Conservation (phyloP, 2,329 filamentous ascomycete species). For the Chaetothyriales sp. region DNA sequence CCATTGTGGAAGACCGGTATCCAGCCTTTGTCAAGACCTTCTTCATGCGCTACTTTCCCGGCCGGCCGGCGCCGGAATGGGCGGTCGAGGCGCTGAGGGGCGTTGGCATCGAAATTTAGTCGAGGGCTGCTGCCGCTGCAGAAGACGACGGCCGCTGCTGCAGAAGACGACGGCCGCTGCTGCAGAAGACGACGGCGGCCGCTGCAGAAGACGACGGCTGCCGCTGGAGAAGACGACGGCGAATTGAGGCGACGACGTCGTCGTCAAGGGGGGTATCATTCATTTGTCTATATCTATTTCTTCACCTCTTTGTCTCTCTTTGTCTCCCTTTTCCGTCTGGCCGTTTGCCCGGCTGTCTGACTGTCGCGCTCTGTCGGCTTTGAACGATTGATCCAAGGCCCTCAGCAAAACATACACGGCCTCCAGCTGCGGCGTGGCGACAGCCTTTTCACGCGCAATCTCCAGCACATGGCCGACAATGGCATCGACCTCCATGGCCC, state of each 20-base stretch:
- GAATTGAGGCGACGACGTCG: too few relatives aligned
- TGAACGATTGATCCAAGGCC: constrained; percentile 18
- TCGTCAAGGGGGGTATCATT: too few relatives aligned
- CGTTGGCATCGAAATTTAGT: constrained; percentile 66
- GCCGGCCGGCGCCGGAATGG: constrained; percentile 63
- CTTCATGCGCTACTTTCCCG: constrained; percentile 59
- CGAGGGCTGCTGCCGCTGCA: constrained; percentile 7
- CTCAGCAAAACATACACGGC: constrained; percentile 34
- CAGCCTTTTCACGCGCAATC: constrained; percentile 27
- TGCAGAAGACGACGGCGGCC: too few relatives aligned
- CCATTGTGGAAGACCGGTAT: constrained; percentile 69
- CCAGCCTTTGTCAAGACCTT: constrained; percentile 66
- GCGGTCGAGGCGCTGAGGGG: constrained; percentile 62
- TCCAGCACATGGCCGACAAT: constrained; percentile 36
- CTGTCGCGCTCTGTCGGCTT: neutral
- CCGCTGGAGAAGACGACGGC: too few relatives aligned
- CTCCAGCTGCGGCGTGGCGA: constrained; percentile 30
- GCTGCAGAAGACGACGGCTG: constrained; percentile 27
- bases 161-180: too few relatives aligned
- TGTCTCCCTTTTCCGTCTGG: too few relatives aligned
- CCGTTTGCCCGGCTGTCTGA: too few relatives aligned
- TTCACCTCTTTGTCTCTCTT: too few relatives aligned
- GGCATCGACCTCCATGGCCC: constrained; percentile 37
- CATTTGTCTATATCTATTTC: too few relatives aligned
- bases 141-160: too few relatives aligned